Evolutionary conservation across 148 eudicot species (phyloP).

Genomic region (Talinum fruticosum): DNA sequence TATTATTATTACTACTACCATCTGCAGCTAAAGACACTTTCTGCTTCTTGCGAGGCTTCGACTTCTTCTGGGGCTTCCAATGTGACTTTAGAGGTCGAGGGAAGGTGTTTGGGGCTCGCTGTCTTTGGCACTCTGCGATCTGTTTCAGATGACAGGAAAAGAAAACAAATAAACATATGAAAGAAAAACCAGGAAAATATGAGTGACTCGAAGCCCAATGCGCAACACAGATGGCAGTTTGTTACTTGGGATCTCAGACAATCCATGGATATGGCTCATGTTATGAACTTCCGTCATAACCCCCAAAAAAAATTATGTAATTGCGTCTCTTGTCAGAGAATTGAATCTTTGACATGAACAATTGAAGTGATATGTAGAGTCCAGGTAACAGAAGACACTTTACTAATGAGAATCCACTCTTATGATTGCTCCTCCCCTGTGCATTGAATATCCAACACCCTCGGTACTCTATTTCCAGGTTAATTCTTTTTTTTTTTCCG

Average conservation of each 20-base stretch:
- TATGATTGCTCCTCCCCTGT: too few species aligned
- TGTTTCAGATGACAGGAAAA: constrained; percentile 20
- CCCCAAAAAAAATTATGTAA: too few species aligned
- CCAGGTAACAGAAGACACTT: neutral
- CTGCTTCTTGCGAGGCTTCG: constrained; percentile 32
- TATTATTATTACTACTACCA: constrained; percentile 8
- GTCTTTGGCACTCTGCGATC: constrained; percentile 43
- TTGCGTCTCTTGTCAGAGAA: neutral
- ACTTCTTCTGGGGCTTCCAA: constrained; percentile 41
- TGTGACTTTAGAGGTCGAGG: constrained; percentile 50
- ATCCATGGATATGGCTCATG: neutral
- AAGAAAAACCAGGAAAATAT: neutral
- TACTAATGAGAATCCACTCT: neutral
- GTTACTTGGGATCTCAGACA: neutral
- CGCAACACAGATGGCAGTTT: neutral
- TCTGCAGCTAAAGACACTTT: constrained; percentile 31
- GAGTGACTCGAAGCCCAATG: too few species aligned
- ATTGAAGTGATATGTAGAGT: neutral
- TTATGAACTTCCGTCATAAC: neutral
- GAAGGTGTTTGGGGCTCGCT: constrained; percentile 93
- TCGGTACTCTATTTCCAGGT: too few species aligned
- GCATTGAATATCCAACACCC: too few species aligned
- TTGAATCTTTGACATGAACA: neutral
- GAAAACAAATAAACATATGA: neutral
- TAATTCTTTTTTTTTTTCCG: too few species aligned